These are phyloP conservation scores for Podaxis mareebaensis DNA, from an alignment of 768 basidiomycete genomes.

Conservation along the genomic window DNA sequence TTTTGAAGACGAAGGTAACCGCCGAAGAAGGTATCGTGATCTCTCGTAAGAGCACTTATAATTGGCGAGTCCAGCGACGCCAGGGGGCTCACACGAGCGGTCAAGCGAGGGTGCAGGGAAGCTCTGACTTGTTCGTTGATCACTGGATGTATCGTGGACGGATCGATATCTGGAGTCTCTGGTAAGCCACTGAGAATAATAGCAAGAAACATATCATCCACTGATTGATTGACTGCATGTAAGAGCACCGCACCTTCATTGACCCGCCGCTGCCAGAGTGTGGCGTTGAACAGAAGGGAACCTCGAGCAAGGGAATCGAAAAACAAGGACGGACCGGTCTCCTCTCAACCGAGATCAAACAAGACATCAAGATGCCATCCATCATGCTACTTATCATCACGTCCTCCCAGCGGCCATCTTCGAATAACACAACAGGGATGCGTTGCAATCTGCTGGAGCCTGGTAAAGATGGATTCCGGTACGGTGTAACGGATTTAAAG, in stretches of 20 bases:
- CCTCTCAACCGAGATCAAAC: background rate
- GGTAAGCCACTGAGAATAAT: background rate
- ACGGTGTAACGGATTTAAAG: constrained; percentile 13
- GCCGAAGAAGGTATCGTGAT: background rate
- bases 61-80: background rate
- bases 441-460: background rate
- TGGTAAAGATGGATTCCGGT: constrained; percentile 1
- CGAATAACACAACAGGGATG: background rate
- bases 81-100: background rate
- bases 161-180: background rate
- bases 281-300: background rate
- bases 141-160: background rate
- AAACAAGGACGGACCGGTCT: background rate
- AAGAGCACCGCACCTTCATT: background rate
- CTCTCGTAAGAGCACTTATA: background rate
- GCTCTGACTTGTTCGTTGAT: constrained; percentile 1
- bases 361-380: background rate
- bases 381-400: constrained; percentile 6
- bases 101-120: background rate
- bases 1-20: background rate
- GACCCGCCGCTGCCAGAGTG: background rate
- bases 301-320: background rate
- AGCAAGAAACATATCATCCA: background rate
- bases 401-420: background rate
- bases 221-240: background rate